These are phyloP conservation scores for Cardiospermum halicacabum DNA, from an alignment of 345 rosid genomes.

Conservation along the genomic window DNA sequence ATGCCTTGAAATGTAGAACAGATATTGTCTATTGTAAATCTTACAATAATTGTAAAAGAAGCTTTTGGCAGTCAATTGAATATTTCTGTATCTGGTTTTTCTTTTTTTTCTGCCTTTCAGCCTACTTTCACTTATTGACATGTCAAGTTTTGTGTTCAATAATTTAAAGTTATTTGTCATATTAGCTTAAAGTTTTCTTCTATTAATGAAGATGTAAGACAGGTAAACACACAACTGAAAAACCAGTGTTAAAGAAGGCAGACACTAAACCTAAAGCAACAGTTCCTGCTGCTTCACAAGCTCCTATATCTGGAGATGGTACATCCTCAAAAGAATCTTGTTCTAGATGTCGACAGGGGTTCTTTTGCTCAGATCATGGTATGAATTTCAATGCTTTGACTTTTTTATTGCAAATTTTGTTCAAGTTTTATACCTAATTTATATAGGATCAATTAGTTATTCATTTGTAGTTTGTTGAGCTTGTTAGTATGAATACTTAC, in stretches of 20 bases:
- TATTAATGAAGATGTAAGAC: slow-evolving; percentile 74
- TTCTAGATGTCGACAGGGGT: slow-evolving; percentile 85
- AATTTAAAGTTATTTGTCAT: slow-evolving; percentile 3
- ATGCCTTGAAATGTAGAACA: background rate
- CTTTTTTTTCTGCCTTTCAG: background rate
- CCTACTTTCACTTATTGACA: slow-evolving; percentile 1
- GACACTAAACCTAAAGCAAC: slow-evolving; percentile 32
- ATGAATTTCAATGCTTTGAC: slow-evolving; percentile 18
- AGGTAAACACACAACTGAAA: slow-evolving; percentile 90
- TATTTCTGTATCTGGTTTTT: background rate
- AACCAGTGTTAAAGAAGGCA: slow-evolving; percentile 58
- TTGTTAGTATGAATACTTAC: background rate
- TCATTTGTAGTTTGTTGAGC: background rate
- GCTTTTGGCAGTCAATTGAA: background rate
- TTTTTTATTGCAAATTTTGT: background rate
- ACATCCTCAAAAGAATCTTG: slow-evolving; percentile 59
- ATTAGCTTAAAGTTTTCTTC: slow-evolving; percentile 13
- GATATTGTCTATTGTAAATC: background rate
- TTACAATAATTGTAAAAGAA: background rate
- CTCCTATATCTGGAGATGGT: slow-evolving; percentile 29
- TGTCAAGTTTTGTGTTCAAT: background rate
- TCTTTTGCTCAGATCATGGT: slow-evolving; percentile 98
- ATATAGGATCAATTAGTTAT: too few relatives aligned
- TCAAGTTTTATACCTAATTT: background rate
- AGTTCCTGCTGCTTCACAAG: slow-evolving; percentile 28